phyloP scores from a whole-genome alignment of 192 early-diverging fungal species.

The Backusella luteola region DNA sequence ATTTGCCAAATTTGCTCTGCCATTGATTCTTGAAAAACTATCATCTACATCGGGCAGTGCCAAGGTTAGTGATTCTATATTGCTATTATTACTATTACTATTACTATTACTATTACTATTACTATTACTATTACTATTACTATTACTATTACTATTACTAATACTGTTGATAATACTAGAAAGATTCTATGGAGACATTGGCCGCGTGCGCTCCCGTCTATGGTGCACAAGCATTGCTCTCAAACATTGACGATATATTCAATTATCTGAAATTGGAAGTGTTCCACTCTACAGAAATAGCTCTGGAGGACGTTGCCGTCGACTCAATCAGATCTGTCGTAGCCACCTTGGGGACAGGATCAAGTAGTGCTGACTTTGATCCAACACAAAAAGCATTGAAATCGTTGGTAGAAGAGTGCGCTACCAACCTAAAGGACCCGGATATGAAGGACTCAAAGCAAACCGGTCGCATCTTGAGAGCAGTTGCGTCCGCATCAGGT shows the following conservation, averaged over 20 bases:
- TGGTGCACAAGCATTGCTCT: slow-evolving; percentile 61
- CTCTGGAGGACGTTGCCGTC: slow-evolving; percentile 67
- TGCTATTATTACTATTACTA: too few relatives aligned
- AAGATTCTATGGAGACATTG: slow-evolving; percentile 91
- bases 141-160: not conserved
- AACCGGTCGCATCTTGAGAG: slow-evolving; percentile 62
- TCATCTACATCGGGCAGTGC: slow-evolving; percentile 80
- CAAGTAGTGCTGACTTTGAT: slow-evolving; percentile 43
- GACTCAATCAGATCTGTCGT: slow-evolving; percentile 59
- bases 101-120: too few relatives aligned
- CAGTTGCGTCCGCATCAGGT: slow-evolving; percentile 61
- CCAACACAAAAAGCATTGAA: slow-evolving; percentile 49
- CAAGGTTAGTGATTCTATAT: slow-evolving; percentile 57
- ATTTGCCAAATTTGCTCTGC: slow-evolving; percentile 81
- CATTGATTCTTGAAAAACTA: slow-evolving; percentile 89
- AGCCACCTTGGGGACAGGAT: slow-evolving; percentile 54
- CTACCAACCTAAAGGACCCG: slow-evolving; percentile 57
- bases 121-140: not conserved
- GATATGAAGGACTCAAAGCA: slow-evolving; percentile 69
- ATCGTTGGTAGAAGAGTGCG: slow-evolving; percentile 53
- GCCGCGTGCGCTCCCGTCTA: slow-evolving; percentile 78
- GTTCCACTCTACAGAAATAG: slow-evolving; percentile 72
- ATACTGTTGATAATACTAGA: slow-evolving; percentile 33
- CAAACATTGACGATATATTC: slow-evolving; percentile 72
- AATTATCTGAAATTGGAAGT: slow-evolving; percentile 75